Base-by-base conservation (phyloP, 352 stramenopile species). In the Peronospora tabacina region DNA sequence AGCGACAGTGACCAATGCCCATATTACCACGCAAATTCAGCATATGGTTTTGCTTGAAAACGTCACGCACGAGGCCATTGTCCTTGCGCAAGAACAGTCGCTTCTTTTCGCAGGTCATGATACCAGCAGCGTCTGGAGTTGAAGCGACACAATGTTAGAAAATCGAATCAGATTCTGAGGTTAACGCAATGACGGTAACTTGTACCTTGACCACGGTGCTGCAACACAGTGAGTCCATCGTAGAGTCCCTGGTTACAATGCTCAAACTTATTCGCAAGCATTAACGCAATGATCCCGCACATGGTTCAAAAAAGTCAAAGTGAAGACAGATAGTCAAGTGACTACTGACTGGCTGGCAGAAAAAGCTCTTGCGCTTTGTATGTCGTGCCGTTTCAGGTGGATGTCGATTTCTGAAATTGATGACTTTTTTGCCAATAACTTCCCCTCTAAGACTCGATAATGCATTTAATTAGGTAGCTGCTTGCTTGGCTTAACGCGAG, bases 21-120 rank as follows among this genome's bases (percentile, higher is more conserved):
- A 98, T 92, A 60, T 96, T 90, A 16, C 97, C 97, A 15, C 76
- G 75, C 49, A 99, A 74, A 42, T 94, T 88, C 5, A 96, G 59
- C 92, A 99, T 98, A 75, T 98, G 90, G 71, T 98, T 95, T 61
- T 97, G 89, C 63, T 98, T 97, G 73, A 99, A 99, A 35, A 99
- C 95, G 58, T 99, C 95, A 43, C 95, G 91, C 45, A 98, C 94
- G 46, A 98, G 81, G n/a, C 96, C 96, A 62, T 98, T 98, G 75
- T 98, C 95, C 75, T 98, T 98, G 56, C 94, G 88, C 51, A 99
- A 71, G 67, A 98, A 96, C 28, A 98, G 76, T 16, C 92, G 88
- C 55, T 94, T 87, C 48, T 83, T 87, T 63, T 93, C 75, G 55
- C 72, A 90, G 40, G 96, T 98, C 58, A 98, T 96, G 64, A 99